These are phyloP conservation scores for Pinus albicaulis DNA, from an alignment of 75 land plant genomes.

Conservation along the genomic window DNA sequence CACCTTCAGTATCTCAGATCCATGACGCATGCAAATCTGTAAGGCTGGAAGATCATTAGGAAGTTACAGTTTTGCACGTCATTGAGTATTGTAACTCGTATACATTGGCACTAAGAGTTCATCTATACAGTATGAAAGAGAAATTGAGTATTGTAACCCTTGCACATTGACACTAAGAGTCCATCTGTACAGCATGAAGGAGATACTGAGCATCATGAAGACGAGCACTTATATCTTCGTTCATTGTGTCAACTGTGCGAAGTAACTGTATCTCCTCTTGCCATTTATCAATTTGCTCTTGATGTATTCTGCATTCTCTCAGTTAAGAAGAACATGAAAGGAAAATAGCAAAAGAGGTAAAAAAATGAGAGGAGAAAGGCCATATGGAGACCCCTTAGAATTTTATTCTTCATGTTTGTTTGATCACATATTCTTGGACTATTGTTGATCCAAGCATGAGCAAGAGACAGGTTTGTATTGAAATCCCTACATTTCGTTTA, in stretches of 20 bases:
- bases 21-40: too few relatives aligned
- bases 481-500: too few relatives aligned
- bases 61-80: too few relatives aligned
- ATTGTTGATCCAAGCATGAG: too few relatives aligned
- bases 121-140: constrained; percentile 21
- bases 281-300: constrained; percentile 61
- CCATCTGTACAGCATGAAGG: constrained; percentile 19
- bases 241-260: constrained; percentile 40
- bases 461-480: too few relatives aligned
- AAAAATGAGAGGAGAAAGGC: not conserved
- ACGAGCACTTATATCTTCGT: constrained; percentile 35
- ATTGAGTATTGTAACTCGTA: too few relatives aligned
- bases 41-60: too few relatives aligned
- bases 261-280: constrained; percentile 61
- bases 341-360: not conserved
- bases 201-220: constrained; percentile 47
- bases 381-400: too few relatives aligned
- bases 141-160: constrained; percentile 5
- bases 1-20: too few relatives aligned
- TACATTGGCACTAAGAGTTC: not conserved
- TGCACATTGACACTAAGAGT: not conserved
- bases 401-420: too few relatives aligned
- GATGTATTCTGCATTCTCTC: constrained; percentile 41
- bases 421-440: too few relatives aligned
- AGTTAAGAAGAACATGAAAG: constrained; percentile 4